These are phyloP conservation scores for Erysimum cheiri DNA, from an alignment of 441 rosid species.

Conservation along the genomic window DNA sequence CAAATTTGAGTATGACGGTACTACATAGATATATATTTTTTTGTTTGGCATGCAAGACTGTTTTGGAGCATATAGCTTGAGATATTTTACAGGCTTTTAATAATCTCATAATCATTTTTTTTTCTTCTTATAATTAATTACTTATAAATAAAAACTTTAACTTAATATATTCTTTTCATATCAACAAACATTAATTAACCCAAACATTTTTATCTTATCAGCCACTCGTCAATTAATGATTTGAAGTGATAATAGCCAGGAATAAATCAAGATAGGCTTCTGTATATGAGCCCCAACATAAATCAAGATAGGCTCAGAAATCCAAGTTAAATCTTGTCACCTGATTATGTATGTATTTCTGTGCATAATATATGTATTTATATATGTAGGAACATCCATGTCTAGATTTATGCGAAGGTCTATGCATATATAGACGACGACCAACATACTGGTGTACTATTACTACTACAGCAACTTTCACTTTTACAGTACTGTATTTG, in stretches of 20 bases:
- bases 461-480: conserved; percentile 28
- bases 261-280: conserved; percentile 2
- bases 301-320: conserved; percentile 34
- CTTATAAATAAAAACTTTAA: neutral
- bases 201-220: conserved; percentile 3
- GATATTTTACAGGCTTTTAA: neutral
- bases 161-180: too few species aligned
- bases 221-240: conserved; percentile 3
- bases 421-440: conserved; percentile 39
- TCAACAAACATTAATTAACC: too few species aligned
- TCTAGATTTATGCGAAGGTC: conserved; percentile 30
- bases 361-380: conserved; percentile 17
- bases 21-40: neutral
- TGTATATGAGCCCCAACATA: conserved; percentile 13
- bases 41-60: neutral
- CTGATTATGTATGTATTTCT: conserved; percentile 31
- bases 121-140: neutral
- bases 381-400: conserved; percentile 15
- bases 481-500: conserved; percentile 30
- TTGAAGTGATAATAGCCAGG: neutral
- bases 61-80: neutral
- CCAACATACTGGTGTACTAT: conserved; percentile 36
- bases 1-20: neutral
- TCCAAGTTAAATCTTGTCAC: conserved; percentile 33
- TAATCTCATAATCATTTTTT: neutral